Conservation (phyloP, 148 eudicot genomes). For the Dianthus caryophyllus region DNA sequence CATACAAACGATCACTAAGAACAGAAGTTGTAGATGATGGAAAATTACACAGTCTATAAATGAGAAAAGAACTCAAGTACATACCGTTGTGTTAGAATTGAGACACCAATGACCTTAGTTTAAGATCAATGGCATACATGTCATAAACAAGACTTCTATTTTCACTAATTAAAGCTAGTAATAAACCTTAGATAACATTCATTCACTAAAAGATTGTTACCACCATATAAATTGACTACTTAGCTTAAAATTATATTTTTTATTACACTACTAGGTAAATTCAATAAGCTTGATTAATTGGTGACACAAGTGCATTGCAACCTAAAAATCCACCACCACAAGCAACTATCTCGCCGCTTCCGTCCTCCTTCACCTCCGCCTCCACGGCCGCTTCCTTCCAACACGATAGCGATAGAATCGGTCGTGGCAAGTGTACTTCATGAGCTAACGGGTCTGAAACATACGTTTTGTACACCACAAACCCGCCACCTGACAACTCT, state of each 20-base stretch:
- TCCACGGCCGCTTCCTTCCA: constrained; percentile 23
- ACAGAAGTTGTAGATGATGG: background rate
- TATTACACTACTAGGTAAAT: background rate
- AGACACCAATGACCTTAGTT: too few relatives aligned
- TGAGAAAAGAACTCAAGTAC: constrained; percentile 2
- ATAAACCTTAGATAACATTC: background rate
- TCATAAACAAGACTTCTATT: background rate
- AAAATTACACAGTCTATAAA: background rate
- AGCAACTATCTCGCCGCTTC: constrained; percentile 11
- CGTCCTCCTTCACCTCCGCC: constrained; percentile 11
- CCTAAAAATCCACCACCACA: constrained; percentile 23
- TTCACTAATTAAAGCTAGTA: constrained; percentile 7
- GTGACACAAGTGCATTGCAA: constrained; percentile 16
- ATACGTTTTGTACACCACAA: constrained; percentile 27
- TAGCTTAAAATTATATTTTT: background rate
- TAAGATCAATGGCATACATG: background rate
- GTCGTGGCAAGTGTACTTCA: background rate
- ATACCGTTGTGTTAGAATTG: constrained; percentile 11
- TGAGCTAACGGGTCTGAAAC: background rate
- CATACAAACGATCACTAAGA: too few relatives aligned
- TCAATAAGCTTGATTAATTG: constrained; percentile 13
- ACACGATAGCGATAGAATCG: constrained; percentile 10
- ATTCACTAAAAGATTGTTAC: background rate
- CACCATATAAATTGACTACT: background rate
- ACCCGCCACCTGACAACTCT: constrained; percentile 20